phyloP scores from a whole-genome alignment of 805 yeast genomes.

The Saccharomycopsis fermentans region DNA sequence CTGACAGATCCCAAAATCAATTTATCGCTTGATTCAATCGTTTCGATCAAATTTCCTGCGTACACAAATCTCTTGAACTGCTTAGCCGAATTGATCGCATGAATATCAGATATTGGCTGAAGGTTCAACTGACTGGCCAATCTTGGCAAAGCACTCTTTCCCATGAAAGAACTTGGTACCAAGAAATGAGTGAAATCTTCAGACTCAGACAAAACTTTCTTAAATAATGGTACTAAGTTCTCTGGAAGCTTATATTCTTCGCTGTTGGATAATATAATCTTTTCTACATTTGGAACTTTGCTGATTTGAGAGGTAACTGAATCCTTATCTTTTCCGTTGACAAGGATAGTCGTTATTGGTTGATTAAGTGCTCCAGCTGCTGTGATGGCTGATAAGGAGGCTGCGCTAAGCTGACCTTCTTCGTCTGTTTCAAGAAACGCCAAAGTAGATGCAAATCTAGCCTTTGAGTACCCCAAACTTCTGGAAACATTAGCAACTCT shows the following conservation, averaged over 20 bases:
- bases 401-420: slow-evolving; percentile 47
- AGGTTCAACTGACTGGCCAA: slow-evolving; percentile 74
- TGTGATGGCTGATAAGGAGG: slow-evolving; percentile 58
- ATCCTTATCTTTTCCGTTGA: slow-evolving; percentile 54
- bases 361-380: slow-evolving; percentile 74
- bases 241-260: slow-evolving; percentile 69
- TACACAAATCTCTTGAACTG: slow-evolving; percentile 89
- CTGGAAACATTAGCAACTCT: background rate
- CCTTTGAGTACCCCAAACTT: background rate
- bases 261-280: slow-evolving; percentile 50
- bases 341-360: slow-evolving; percentile 69
- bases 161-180: slow-evolving; percentile 76
- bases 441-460: slow-evolving; percentile 49
- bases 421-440: slow-evolving; percentile 59
- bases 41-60: slow-evolving; percentile 89
- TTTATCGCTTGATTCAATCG: slow-evolving; percentile 62
- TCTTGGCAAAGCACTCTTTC: slow-evolving; percentile 80
- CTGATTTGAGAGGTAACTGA: slow-evolving; percentile 27
- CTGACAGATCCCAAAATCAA: slow-evolving; percentile 68
- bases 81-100: slow-evolving; percentile 49
- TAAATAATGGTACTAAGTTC: slow-evolving; percentile 60
- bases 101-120: slow-evolving; percentile 82
- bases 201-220: slow-evolving; percentile 26
- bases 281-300: slow-evolving; percentile 18
- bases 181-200: slow-evolving; percentile 57